phyloP scores from a whole-genome alignment of 495 filamentous ascomycete species.

The Aspergillus ellipticus region DNA sequence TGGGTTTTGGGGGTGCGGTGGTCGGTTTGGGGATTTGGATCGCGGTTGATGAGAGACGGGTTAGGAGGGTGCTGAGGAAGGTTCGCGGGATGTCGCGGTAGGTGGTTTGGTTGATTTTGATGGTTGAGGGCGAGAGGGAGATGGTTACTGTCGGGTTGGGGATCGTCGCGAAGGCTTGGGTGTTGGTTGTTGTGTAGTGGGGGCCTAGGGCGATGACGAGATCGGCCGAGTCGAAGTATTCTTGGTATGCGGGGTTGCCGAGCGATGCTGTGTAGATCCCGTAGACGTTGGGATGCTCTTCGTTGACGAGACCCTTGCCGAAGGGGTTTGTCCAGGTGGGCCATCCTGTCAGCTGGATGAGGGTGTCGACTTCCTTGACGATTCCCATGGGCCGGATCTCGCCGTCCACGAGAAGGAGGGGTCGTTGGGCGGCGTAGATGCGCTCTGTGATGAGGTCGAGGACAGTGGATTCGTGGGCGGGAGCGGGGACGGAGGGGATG shows the following conservation, averaged over 20 bases:
- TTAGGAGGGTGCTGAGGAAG: slow-evolving; percentile 19
- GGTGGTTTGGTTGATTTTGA: slow-evolving; percentile 27
- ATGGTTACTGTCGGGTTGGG: slow-evolving; percentile 26
- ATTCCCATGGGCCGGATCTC: slow-evolving; percentile 18
- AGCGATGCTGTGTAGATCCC: slow-evolving; percentile 30
- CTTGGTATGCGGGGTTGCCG: slow-evolving; percentile 18
- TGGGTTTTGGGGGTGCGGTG: slow-evolving; percentile 1
- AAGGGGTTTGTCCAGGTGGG: slow-evolving; percentile 26
- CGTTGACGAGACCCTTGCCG: slow-evolving; percentile 39
- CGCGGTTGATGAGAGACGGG: slow-evolving; percentile 21
- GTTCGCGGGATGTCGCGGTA: slow-evolving; percentile 22
- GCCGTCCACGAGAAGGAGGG: slow-evolving; percentile 34
- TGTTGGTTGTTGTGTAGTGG: slow-evolving; percentile 38
- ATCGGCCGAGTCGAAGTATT: slow-evolving; percentile 31
- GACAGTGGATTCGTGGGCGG: background rate
- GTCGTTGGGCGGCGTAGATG: slow-evolving; percentile 24
- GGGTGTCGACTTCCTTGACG: slow-evolving; percentile 16
- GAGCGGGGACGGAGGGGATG: background rate
- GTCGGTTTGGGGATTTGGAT: slow-evolving; percentile 14
- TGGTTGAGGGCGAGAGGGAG: slow-evolving; percentile 22
- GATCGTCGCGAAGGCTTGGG: slow-evolving; percentile 25
- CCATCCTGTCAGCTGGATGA: slow-evolving; percentile 23
- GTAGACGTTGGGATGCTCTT: slow-evolving; percentile 31
- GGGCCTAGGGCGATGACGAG: slow-evolving; percentile 33
- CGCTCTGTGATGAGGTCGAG: slow-evolving; percentile 13